A percentile compares a stretch with the other conserved stretches of the same genome.
phyloP scores from a whole-genome alignment of 805 yeast genomes.

The Saturnispora serradocipensis region DNA sequence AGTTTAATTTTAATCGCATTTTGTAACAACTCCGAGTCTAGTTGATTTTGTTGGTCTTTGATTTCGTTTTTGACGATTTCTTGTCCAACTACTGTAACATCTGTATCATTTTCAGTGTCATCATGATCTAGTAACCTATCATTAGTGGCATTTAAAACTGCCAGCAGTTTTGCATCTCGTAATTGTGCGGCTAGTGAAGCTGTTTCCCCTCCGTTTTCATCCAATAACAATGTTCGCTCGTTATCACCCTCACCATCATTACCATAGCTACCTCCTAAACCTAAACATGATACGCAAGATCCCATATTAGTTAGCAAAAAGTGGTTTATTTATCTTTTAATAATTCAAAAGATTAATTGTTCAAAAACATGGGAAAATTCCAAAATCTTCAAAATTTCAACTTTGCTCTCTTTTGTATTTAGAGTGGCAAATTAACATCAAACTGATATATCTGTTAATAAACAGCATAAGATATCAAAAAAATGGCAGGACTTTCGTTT shows the following conservation, averaged over 20 bases:
- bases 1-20: background rate
- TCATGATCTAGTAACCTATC: constrained; percentile 19
- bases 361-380: background rate
- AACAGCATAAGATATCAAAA: background rate
- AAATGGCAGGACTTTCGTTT: constrained; percentile 85
- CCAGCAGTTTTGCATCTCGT: constrained; percentile 26
- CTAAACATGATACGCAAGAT: constrained; percentile 26
- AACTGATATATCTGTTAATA: background rate
- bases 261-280: constrained; percentile 9
- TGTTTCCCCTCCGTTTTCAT: background rate
- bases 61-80: background rate
- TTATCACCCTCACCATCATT: constrained; percentile 5
- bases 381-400: background rate
- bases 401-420: background rate
- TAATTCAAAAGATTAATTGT: background rate
- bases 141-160: constrained; percentile 27
- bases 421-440: constrained; percentile 8
- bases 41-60: background rate
- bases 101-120: constrained; percentile 2
- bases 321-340: background rate
- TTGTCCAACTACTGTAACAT: constrained; percentile 1
- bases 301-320: constrained; percentile 21
- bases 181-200: constrained; percentile 1
- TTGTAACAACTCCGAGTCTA: background rate
- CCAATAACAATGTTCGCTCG: constrained; percentile 23